phyloP scores from a whole-genome alignment of 129 eudicot species.

The Flaveria robusta region DNA sequence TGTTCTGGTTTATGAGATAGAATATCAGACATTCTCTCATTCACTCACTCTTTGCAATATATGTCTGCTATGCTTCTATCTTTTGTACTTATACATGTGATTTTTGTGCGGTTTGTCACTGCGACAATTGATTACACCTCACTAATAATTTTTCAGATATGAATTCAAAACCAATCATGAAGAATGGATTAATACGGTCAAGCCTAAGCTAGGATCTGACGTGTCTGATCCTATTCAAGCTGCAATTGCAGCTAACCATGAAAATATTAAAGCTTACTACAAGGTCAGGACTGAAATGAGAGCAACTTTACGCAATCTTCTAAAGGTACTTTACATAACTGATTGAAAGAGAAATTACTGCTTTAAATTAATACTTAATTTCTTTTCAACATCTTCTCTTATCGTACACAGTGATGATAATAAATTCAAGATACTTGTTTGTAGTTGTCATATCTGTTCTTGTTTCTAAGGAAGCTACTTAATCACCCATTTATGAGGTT shows the following conservation, averaged over 20 bases:
- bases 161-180: constrained; percentile 86
- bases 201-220: constrained; percentile 67
- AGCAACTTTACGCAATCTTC: constrained; percentile 61
- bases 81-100: not conserved
- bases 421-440: not conserved
- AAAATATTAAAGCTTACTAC: constrained; percentile 65
- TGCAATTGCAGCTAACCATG: constrained; percentile 54
- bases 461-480: constrained; percentile 2
- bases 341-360: constrained; percentile 7
- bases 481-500: constrained; percentile 17
- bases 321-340: constrained; percentile 57
- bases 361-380: not conserved
- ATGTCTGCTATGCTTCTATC: not conserved
- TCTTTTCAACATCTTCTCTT: not conserved
- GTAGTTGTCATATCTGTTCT: not conserved
- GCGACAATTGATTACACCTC: constrained; percentile 20
- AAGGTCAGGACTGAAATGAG: constrained; percentile 88
- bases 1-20: constrained; percentile 16
- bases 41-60: not conserved
- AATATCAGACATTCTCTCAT: not conserved
- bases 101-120: constrained; percentile 4
- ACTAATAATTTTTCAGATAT: constrained; percentile 46
- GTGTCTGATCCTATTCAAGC: constrained; percentile 59
- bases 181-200: constrained; percentile 75
- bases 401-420: not conserved